Evolutionary conservation across 1,139 yeast species (phyloP), one percentile per base, ranked within the genome.

Genomic region (Candida smagusa): DNA sequence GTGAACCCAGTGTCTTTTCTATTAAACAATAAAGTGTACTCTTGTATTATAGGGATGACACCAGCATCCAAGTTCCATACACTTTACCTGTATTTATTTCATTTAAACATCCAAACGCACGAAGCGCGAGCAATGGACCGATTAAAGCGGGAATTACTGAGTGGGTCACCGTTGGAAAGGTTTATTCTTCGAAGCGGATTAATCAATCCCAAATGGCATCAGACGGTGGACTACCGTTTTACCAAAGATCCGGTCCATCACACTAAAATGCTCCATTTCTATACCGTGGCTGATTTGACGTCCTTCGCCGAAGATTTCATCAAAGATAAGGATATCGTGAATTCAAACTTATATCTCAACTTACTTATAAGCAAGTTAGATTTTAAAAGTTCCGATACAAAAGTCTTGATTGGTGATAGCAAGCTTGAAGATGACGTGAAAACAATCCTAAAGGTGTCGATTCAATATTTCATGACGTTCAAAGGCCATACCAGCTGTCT

Each of bases 311-410:
- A 48, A 12, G 39, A 53, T 26, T 55, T 62, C 7, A 54, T 65
- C 11, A 43, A 48, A n/a, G 41, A 43, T 2, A 54, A 55, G 9
- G 68, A 68, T 42, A 50, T 68, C 5, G 57, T 60, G 2, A 59
- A 56, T 30, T 53, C 73, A 4, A 61, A 61, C 31, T 33, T 68
- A 24, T 69, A 65, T 45, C 52, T 69, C 29, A 61, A 59, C 28
- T 52, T 68, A 9, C 42, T 69, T 39, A 67, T 69, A 7, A 43
- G 61, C 2, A 70, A 68, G 41, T 65, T 68, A 40, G 76, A 69
- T 45, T 23, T 30, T 19, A 55, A 57, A 23, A 39, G 16, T 28
- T 43, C 11, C 12, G 27, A 24, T 6, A 9, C 12, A 13, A 34
- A 40, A 41, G 22, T 12, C 34, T 26, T 33, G 13, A 26, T 30